phyloP scores from a whole-genome alignment of 2,329 filamentous ascomycete species.

The Arthrobotrys iridis region DNA sequence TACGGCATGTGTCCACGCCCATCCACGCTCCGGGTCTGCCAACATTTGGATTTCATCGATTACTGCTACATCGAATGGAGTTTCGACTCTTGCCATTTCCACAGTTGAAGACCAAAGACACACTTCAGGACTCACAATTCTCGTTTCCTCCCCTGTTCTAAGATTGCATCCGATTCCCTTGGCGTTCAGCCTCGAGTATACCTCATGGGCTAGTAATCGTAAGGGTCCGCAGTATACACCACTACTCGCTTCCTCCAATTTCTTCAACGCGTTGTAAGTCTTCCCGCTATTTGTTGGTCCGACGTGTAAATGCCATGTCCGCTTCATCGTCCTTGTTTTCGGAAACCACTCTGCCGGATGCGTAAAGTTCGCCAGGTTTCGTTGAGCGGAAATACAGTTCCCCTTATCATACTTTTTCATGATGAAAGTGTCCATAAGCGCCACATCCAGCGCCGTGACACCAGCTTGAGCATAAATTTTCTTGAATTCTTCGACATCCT shows the following conservation, averaged over 20 bases:
- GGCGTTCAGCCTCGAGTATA: slow-evolving; percentile 85
- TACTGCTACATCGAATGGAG: slow-evolving; percentile 82
- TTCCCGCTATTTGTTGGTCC: slow-evolving; percentile 98
- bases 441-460: slow-evolving; percentile 31
- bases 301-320: slow-evolving; percentile 90
- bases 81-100: slow-evolving; percentile 78
- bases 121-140: slow-evolving; percentile 70
- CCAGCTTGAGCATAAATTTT: slow-evolving; percentile 46
- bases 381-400: slow-evolving; percentile 36
- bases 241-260: slow-evolving; percentile 76
- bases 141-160: slow-evolving; percentile 89
- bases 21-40: slow-evolving; percentile 78
- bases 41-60: slow-evolving; percentile 99
- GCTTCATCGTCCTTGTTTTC: slow-evolving; percentile 78
- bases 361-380: slow-evolving; percentile 37
- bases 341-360: slow-evolving; percentile 89
- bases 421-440: slow-evolving; percentile 50
- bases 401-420: slow-evolving; percentile 35
- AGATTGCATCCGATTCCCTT: slow-evolving; percentile 81
- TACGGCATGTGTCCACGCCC: slow-evolving; percentile 92
- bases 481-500: slow-evolving; percentile 29
- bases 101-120: slow-evolving; percentile 87
- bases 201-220: slow-evolving; percentile 87
- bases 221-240: slow-evolving; percentile 93
- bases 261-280: slow-evolving; percentile 91